These are phyloP conservation scores for Venturia asperata DNA, from an alignment of 2,329 filamentous ascomycete genomes.

Conservation along the genomic window DNA sequence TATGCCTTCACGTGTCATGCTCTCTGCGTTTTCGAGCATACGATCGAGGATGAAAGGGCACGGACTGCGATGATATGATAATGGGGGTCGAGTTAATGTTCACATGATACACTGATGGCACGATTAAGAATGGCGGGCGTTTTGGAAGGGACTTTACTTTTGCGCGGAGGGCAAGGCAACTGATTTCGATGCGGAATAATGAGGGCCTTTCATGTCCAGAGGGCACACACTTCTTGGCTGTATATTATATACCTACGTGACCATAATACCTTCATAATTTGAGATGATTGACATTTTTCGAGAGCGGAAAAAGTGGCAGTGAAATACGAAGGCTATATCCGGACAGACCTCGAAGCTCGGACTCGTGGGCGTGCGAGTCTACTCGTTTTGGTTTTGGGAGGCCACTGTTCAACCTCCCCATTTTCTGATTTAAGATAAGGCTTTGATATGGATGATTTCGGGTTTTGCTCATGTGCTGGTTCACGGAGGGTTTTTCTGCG, in stretches of 20 bases:
- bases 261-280: neutral
- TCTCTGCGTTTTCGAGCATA: neutral
- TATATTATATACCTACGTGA: neutral
- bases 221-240: neutral
- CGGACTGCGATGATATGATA: neutral
- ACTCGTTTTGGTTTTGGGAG: too few relatives aligned
- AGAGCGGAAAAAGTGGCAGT: neutral
- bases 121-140: neutral
- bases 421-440: too few relatives aligned
- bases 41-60: neutral
- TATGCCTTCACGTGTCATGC: neutral
- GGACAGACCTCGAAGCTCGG: too few relatives aligned
- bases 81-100: constrained; percentile 2
- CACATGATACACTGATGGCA: neutral
- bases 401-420: too few relatives aligned
- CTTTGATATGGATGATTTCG: too few relatives aligned
- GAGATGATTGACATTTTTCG: neutral
- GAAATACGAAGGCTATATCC: neutral
- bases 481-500: too few relatives aligned
- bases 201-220: neutral
- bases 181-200: constrained; percentile 1
- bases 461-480: too few relatives aligned
- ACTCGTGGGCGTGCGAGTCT: too few relatives aligned
- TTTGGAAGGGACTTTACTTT: neutral
- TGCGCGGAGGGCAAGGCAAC: neutral